phyloP scores from a whole-genome alignment of 2,329 filamentous ascomycete species.

The Chrysoporthe deuterocubensis region DNA sequence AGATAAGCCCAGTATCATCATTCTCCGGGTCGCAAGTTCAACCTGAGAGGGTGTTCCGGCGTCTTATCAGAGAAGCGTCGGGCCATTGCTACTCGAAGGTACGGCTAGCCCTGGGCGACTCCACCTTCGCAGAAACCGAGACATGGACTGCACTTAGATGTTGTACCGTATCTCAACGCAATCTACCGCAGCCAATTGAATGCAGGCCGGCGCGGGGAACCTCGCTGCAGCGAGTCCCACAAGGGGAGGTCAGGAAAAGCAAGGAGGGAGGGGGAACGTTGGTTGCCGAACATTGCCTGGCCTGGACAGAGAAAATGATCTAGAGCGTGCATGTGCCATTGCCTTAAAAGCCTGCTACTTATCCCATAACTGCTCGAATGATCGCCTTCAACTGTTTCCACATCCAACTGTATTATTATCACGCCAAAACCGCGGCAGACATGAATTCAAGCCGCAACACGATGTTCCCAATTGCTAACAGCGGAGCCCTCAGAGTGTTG shows the following conservation, averaged over 20 bases:
- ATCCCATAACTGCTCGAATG: background rate
- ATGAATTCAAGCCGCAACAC: background rate
- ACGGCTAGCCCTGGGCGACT: slow-evolving; percentile 1
- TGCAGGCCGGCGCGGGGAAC: background rate
- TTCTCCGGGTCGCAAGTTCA: background rate
- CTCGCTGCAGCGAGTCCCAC: background rate
- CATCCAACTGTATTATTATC: background rate
- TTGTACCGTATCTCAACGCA: no score
- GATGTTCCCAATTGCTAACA: background rate
- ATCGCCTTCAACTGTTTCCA: background rate
- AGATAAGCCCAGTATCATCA: background rate
- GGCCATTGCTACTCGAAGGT: background rate
- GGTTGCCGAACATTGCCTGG: background rate
- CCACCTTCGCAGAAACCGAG: background rate
- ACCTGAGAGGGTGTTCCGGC: background rate
- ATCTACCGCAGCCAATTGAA: no score
- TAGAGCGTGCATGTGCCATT: background rate
- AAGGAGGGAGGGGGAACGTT: background rate
- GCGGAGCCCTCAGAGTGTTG: background rate
- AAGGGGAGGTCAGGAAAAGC: background rate
- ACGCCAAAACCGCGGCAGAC: background rate
- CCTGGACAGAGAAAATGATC: background rate
- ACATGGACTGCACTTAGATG: no score
- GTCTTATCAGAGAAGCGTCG: background rate
- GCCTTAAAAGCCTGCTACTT: no score